phyloP scores from a whole-genome alignment of 352 stramenopile species.

The Pythium aristosporum region DNA sequence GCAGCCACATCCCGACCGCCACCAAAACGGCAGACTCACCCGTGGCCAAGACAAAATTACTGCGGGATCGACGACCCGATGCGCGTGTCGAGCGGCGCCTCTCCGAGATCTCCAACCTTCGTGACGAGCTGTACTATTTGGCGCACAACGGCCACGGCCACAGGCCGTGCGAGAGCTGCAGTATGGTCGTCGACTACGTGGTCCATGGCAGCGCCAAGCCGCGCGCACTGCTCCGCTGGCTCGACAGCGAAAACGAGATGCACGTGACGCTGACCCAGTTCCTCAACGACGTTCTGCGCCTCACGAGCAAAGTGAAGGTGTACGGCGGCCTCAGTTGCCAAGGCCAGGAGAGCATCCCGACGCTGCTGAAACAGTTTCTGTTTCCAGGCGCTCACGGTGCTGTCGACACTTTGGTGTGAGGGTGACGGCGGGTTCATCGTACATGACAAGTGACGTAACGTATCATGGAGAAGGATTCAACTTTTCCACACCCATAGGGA shows the following conservation, averaged over 20 bases:
- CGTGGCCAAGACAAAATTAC: background rate
- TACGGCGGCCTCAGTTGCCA: slow-evolving; percentile 14
- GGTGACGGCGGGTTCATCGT: background rate
- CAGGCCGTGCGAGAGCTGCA: slow-evolving; percentile 18
- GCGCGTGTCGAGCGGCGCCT: slow-evolving; percentile 17
- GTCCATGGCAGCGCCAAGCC: slow-evolving; percentile 18
- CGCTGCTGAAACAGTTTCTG: slow-evolving; percentile 14
- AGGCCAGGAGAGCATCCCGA: slow-evolving; percentile 20
- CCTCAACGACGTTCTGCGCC: slow-evolving; percentile 12
- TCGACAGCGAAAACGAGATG: slow-evolving; percentile 8
- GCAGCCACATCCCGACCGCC: slow-evolving; percentile 17
- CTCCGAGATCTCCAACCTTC: slow-evolving; percentile 22
- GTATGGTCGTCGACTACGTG: slow-evolving; percentile 14
- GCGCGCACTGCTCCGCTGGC: slow-evolving; percentile 5
- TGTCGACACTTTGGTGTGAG: background rate
- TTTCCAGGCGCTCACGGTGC: background rate
- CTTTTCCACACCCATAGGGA: background rate
- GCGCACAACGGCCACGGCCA: slow-evolving; percentile 22
- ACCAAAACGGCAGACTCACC: background rate
- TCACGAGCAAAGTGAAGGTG: slow-evolving; percentile 21
- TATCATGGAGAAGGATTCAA: slow-evolving; percentile 3
- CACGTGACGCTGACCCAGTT: slow-evolving; percentile 19
- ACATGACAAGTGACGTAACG: background rate
- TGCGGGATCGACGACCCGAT: slow-evolving; percentile 1
- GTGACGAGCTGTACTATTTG: slow-evolving; percentile 26